Base-by-base conservation (phyloP, 805 yeast species). In the Blastobotrys terrestris region DNA sequence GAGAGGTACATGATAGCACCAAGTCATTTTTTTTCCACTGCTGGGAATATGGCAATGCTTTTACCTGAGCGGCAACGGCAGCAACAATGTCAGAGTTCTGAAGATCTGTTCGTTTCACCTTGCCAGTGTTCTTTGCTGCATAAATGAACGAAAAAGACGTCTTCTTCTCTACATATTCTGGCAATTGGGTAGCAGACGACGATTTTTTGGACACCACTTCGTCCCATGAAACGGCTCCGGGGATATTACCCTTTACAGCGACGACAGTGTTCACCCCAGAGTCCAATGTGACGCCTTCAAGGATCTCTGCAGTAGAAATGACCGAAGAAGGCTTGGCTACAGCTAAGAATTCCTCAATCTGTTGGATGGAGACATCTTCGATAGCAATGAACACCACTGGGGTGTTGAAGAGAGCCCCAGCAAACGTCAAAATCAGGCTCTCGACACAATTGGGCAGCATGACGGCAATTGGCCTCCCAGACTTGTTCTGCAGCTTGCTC, bases 1-100 rank as follows among this genome's bases (percentile, higher is more conserved):
- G 53, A 7, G 65, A 57, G 6, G 67, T 62, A 41, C 66, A 63
- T 22, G 66, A 53, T 19, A 66, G 59, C 2, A 71, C 67, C 2
- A 54, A 54, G 50, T 71, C 75, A 8, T 53, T 20, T 2, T 54
- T 16, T 0, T 22, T 53, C 67, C 70, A 64, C 40, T 60, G 63
- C 44, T 65, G 61, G 14, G 62, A 59, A 13, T 55, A 52, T 1
- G 70, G 71, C 18, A 70, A 57, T 1, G 63, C 63, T 19, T 66
- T 61, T 48, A 70, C 51, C 54, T 71, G 74, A 5, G 70, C 64
- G 1, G 72, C 73, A 7, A 71, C 57, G 1, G 73, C 66, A 1
- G 67, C 56, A 4, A 70, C 70, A 15, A 71, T 54, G 40, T 61
- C 60, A 39, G 52, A 49, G 41, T 60, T 58, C n/a, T 58, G 35